Evolutionary conservation across 192 early-diverging fungal genomes (phyloP), one percentile per base, ranked within the genome.

Genomic region (Diversispora eburnea): DNA sequence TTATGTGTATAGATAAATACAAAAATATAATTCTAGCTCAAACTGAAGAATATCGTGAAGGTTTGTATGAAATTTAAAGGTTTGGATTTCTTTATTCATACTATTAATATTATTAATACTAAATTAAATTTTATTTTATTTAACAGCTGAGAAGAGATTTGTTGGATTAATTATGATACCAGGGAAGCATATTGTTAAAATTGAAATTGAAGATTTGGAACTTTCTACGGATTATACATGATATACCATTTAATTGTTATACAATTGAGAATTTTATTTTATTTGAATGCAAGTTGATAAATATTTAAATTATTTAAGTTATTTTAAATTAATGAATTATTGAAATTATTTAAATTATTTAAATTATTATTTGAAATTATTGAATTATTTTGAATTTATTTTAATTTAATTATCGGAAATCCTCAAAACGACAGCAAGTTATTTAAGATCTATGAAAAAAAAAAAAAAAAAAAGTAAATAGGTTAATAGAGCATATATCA

Each of bases 141-240:
- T 66, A 48, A 39, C 60, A 85, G 87, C 76, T 66, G 83, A 88
- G 55, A 67, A 80, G 39, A 71, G 90, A 47, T 84, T 88, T 61
- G 89, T 93, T 15, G 91, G 91, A 3, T 65, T 91, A 49, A 80
- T 92, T 58, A 92, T 93, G 91, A 86, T 93, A 13, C 91, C 91
- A 10, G 91, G 91, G 55, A 85, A 85, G 43, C 89, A 91, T 73
- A 62, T 91, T 8, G 79, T 90, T 17, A 87, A 84, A 43, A 77
- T 81, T 19, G 88, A 88, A 61, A 79, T 89, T 33, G 88, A 92
- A 56, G 67, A 70, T 56, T 56, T 70, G 13, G 67, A 70, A 25
- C 33, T 54, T 20, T 70, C 67, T 9, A 17, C 48, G n/a, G 3
- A 42, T n/a, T 70, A 70, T 70, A 56, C 19, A 8, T 70, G 41